Conservation (phyloP, 805 yeast species). For the Starmerella khaoyaiensis region DNA sequence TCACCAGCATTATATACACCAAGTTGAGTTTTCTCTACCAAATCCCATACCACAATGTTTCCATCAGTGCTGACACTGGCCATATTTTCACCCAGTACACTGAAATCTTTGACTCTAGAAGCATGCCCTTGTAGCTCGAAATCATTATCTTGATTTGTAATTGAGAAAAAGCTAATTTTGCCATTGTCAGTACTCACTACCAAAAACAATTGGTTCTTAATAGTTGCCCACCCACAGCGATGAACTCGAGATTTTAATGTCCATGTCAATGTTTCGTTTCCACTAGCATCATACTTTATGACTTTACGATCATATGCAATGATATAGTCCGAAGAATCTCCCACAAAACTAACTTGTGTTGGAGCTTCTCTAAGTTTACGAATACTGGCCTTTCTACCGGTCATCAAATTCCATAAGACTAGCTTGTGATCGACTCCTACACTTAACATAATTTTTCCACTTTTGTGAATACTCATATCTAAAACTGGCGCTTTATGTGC, state of each 20-base stretch:
- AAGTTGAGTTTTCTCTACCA: slow-evolving; percentile 53
- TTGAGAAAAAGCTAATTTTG: slow-evolving; percentile 40
- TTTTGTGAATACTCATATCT: slow-evolving; percentile 79
- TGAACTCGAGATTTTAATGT: slow-evolving; percentile 43
- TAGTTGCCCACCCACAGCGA: slow-evolving; percentile 40
- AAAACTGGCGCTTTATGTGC: slow-evolving; percentile 79
- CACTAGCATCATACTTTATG: slow-evolving; percentile 34
- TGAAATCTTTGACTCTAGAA: slow-evolving; percentile 69
- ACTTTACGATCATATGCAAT: slow-evolving; percentile 45
- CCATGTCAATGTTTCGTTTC: slow-evolving; percentile 32
- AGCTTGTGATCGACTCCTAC: slow-evolving; percentile 77
- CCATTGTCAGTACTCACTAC: slow-evolving; percentile 66
- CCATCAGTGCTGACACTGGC: slow-evolving; percentile 89
- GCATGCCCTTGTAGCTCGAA: slow-evolving; percentile 69
- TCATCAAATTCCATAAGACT: slow-evolving; percentile 91
- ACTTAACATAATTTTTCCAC: slow-evolving; percentile 79
- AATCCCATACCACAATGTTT: slow-evolving; percentile 80
- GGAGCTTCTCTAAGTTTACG: slow-evolving; percentile 35
- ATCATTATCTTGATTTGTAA: slow-evolving; percentile 28
- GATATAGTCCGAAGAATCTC: slow-evolving; percentile 55
- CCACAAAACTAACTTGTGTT: slow-evolving; percentile 40
- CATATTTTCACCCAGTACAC: slow-evolving; percentile 40
- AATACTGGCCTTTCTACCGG: slow-evolving; percentile 81
- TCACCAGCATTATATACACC: slow-evolving; percentile 89
- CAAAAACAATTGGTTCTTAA: slow-evolving; percentile 37